A percentile compares a stretch with the other conserved stretches of the same genome.
Conservation (phyloP, 805 yeast species). For the Sungouiozyma intestinalis region DNA sequence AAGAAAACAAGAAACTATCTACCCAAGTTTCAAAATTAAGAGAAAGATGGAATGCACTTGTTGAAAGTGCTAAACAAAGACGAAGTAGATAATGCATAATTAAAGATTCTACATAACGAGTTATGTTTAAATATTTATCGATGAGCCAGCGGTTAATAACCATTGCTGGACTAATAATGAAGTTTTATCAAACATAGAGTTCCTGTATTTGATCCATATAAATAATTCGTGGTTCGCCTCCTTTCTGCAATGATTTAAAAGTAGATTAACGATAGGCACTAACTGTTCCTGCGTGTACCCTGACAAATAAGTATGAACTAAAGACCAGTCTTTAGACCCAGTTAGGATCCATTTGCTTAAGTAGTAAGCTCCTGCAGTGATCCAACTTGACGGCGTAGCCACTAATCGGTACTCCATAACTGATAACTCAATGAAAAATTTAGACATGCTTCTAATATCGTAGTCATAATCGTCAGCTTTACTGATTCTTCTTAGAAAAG, state of each 20-base stretch:
- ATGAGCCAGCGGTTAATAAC: neutral
- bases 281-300: constrained; percentile 80
- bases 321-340: constrained; percentile 54
- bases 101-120: neutral
- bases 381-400: constrained; percentile 83
- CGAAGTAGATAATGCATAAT: constrained; percentile 16
- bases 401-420: constrained; percentile 82
- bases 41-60: constrained; percentile 56
- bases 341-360: constrained; percentile 57
- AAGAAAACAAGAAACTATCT: constrained; percentile 37
- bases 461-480: constrained; percentile 94
- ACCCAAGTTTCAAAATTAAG: constrained; percentile 42
- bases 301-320: constrained; percentile 71
- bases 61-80: constrained; percentile 53
- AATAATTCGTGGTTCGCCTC: constrained; percentile 56
- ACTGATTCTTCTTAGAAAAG: constrained; percentile 78
- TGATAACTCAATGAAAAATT: constrained; percentile 77
- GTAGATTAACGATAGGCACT: constrained; percentile 56
- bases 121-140: neutral
- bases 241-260: constrained; percentile 51
- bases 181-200: constrained; percentile 65
- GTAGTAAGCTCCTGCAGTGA: constrained; percentile 86
- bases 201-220: constrained; percentile 77
- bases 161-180: constrained; percentile 26
- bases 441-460: constrained; percentile 82